Base-by-base conservation (phyloP, 75 land plant genomes). In the Sequoia sempervirens region DNA sequence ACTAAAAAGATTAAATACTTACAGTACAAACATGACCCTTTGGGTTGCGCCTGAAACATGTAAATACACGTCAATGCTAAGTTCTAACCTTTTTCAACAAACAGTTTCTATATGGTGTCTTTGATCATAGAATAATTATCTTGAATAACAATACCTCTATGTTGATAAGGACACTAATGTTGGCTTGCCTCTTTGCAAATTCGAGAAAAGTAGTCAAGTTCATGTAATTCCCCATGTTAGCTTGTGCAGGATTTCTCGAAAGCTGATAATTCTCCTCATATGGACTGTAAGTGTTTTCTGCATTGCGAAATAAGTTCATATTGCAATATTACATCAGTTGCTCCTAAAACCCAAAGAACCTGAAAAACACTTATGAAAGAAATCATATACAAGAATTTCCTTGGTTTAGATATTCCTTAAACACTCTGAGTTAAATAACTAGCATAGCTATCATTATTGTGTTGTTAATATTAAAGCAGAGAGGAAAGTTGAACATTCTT, bases 131-230 rank as follows among this genome's bases (percentile, higher is more conserved):
- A 52, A 18, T 34, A 34, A 52, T 13, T 30, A 32, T 17, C 43
- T 47, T 80, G n/a, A 75, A 45, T 5, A 30, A 75, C 40, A 69
- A 41, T 84, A 94, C 99, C 92, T 94, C 84, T 40, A 97, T 90
- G 84, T 90, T 87, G 88, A 97, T 86, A 85, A 93, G 56, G 32
- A 96, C 69, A 47, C 99, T 94, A 52, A 92, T 53, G 30, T 91
- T 90, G 38, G 91, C 85, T 50, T 88, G 91, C 34, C 85, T 78
- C 85, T 96, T 93, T 12, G 99, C 94, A 37, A 94, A 91, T 18
- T 82, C 86, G 1, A 98, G 85, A 82, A 98, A 96, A 0, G 93
- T 92, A 45, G 86, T 14, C 13, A 98, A 87, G 13, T 91, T 91
- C 84, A 95, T 41, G 76, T 94, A 83, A 47, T 84, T 89, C 28